Conservation (phyloP, 2,329 filamentous ascomycete species). For the Ophiostoma sp. region DNA sequence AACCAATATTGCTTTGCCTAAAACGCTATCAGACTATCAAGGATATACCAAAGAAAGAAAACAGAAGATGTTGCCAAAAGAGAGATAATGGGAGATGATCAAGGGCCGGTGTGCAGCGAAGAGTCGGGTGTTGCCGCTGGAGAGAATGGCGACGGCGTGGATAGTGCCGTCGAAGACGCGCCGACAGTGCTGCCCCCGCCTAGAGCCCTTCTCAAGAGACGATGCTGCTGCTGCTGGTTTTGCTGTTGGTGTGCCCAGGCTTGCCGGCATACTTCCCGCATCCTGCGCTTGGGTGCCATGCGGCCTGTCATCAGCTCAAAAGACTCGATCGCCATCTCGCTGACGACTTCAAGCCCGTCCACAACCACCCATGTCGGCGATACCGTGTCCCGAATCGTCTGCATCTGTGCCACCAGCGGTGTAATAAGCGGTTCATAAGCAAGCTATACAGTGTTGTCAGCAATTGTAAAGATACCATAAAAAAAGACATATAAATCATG, state of each 20-base stretch:
- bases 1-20: neutral
- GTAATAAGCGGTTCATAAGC: constrained; percentile 68
- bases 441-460: constrained; percentile 33
- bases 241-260: constrained; percentile 39
- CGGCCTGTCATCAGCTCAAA: constrained; percentile 72
- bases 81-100: neutral
- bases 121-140: constrained; percentile 2
- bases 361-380: constrained; percentile 63
- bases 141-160: neutral
- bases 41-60: neutral
- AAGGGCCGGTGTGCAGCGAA: neutral
- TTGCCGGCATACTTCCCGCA: constrained; percentile 54
- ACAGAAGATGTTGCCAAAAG: neutral
- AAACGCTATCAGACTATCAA: neutral
- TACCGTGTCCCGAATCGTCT: constrained; percentile 43
- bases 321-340: constrained; percentile 70
- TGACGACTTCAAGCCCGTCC: constrained; percentile 65
- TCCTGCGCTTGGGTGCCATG: constrained; percentile 61
- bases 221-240: neutral
- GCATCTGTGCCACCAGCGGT: constrained; percentile 62
- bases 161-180: neutral
- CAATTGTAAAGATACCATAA: too few relatives aligned
- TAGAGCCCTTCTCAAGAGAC: neutral
- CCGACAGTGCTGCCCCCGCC: neutral
- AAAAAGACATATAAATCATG: neutral